These are phyloP conservation scores for Orbilia brochopaga DNA, from an alignment of 2,329 filamentous ascomycete species.

Conservation along the genomic window DNA sequence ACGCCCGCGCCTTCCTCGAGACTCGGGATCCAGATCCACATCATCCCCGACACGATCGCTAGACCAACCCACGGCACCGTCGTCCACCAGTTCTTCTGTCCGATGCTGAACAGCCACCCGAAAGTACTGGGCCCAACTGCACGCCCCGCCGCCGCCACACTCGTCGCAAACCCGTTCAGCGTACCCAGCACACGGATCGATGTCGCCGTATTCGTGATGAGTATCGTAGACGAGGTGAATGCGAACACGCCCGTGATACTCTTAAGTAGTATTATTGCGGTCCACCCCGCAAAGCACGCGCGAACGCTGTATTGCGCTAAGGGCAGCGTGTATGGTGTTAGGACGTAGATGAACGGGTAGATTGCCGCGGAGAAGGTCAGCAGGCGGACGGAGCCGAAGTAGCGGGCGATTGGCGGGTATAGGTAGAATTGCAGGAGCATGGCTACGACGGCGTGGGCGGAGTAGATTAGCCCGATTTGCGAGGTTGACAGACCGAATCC, in stretches of 20 bases:
- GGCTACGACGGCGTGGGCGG: constrained; percentile 77
- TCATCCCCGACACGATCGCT: not conserved
- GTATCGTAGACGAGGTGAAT: constrained; percentile 86
- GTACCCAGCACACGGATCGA: constrained; percentile 81
- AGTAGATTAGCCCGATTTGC: constrained; percentile 84
- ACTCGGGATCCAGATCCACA: constrained; percentile 35
- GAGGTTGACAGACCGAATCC: constrained; percentile 77
- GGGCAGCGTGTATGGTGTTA: constrained; percentile 75
- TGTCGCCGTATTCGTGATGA: constrained; percentile 83
- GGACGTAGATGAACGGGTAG: constrained; percentile 76
- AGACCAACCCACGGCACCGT: constrained; percentile 14
- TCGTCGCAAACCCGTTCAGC: constrained; percentile 86
- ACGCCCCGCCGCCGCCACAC: constrained; percentile 77
- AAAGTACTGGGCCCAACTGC: constrained; percentile 74
- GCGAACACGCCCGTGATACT: constrained; percentile 77
- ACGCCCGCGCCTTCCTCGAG: constrained; percentile 28
- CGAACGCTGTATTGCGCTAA: constrained; percentile 65
- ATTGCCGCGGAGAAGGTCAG: constrained; percentile 70
- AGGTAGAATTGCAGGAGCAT: constrained; percentile 84
- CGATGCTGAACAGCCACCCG: constrained; percentile 1
- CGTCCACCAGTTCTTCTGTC: constrained; percentile 14
- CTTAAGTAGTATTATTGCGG: constrained; percentile 75
- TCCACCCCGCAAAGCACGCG: constrained; percentile 65
- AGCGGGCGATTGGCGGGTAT: constrained; percentile 76
- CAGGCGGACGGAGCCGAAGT: constrained; percentile 75